Evolutionary conservation across 768 basidiomycete genomes (phyloP), one percentile per base, ranked within the genome.

Genomic region (Russula griseocarnosa): DNA sequence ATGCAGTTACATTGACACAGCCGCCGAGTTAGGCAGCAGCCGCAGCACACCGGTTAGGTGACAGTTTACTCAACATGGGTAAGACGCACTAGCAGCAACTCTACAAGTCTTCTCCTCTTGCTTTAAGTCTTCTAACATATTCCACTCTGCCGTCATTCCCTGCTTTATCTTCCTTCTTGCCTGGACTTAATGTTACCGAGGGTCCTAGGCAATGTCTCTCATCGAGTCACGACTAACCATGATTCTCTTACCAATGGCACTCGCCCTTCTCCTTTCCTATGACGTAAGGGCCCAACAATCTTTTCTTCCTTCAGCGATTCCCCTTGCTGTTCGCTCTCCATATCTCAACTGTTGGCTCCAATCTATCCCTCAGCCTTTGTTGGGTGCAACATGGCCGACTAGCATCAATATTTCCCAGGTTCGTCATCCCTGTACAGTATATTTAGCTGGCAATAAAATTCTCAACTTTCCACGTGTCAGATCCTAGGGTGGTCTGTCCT

Each of bases 271-370:
- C 24, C 26, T 63, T 34, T 24, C 46, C 11, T n/a, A 1, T 5
- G 13, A 18, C 36, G 62, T 30, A 26, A 40, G 5, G 40, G 36
- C 65, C 20, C 66, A 65, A 30, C 58, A 61, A 40, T 47, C 71
- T 0, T 47, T 69, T 63, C 62, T 65, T 26, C 72, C 72, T 7
- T 53, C 69, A 16, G 63, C 66, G 40, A 42, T 71, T 44, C 73
- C 73, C 32, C 66, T 73, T 22, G 66, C 70, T 28, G 67, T 72
- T 30, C 69, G 71, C 18, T 70, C 71, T 9, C 71, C 73, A 18
- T 71, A 71, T 60, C 55, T 72, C 20, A 71, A 59, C n/a, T 58
- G 61, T 38, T 73, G 72, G 72, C 40, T 62, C 11, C 18, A 22
- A 3, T 42, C 55, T 18, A 14, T n/a, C n/a, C n/a, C n/a, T n/a